phyloP scores from a whole-genome alignment of 2,329 filamentous ascomycete species.

The Cladosporium velox region DNA sequence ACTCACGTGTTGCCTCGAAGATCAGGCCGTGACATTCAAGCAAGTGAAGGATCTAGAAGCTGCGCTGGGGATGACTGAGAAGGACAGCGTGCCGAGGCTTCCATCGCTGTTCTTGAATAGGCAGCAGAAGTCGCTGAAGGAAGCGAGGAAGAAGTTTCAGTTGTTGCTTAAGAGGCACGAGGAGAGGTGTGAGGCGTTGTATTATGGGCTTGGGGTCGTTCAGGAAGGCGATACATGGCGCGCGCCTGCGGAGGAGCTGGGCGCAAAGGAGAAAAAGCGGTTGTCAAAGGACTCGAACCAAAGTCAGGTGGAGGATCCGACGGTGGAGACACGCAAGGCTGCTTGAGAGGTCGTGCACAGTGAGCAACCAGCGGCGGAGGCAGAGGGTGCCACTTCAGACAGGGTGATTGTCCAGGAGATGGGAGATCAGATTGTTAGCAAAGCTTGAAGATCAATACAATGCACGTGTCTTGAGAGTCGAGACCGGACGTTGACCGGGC shows the following conservation, averaged over 20 bases:
- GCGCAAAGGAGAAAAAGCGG: neutral
- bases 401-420: neutral
- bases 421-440: neutral
- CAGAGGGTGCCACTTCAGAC: neutral
- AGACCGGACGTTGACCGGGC: neutral
- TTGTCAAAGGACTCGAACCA: neutral
- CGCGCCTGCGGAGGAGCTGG: constrained; percentile 2
- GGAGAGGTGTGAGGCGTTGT: constrained; percentile 19
- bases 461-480: neutral
- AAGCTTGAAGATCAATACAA: neutral
- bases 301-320: neutral
- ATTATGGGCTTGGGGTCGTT: constrained; percentile 18
- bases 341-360: neutral
- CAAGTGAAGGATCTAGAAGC: constrained; percentile 8
- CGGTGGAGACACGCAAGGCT: neutral
- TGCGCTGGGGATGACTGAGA: neutral
- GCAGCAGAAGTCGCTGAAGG: constrained; percentile 13
- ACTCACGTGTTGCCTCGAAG: constrained; percentile 14
- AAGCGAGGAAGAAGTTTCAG: constrained; percentile 12
- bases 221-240: constrained; percentile 10
- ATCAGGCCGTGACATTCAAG: neutral
- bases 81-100: neutral
- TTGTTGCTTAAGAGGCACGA: constrained; percentile 15
- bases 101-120: neutral
- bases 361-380: neutral